Evolutionary conservation across 164 flowering plant genomes (phyloP).

Genomic region (Sextonia rubra): DNA sequence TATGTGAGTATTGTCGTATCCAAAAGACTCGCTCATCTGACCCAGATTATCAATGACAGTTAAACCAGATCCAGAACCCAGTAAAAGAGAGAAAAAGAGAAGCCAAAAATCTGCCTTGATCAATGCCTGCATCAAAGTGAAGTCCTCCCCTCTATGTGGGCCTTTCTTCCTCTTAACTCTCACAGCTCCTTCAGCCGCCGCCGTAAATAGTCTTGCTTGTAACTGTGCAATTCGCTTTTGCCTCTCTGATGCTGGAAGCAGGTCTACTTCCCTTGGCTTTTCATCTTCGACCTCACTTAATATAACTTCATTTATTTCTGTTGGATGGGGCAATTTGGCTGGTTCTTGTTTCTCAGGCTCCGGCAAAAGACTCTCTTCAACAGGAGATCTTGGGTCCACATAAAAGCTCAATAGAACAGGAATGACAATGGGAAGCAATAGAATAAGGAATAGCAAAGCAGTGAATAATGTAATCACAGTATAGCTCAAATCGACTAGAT

Average conservation of each 20-base stretch:
- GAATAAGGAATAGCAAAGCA: constrained; percentile 49
- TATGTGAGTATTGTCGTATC: constrained; percentile 78
- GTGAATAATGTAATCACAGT: constrained; percentile 53
- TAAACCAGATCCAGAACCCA: constrained; percentile 97
- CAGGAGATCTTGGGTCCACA: constrained; percentile 30
- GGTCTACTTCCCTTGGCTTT: constrained; percentile 71
- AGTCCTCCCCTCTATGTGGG: constrained; percentile 95
- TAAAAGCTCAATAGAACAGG: constrained; percentile 48
- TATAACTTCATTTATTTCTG: constrained; percentile 50
- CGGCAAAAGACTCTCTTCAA: constrained; percentile 57
- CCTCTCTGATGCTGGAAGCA: constrained; percentile 83
- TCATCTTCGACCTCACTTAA: constrained; percentile 97
- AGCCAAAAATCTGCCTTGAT: constrained; percentile 99
- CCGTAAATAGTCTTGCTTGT: constrained; percentile 75
- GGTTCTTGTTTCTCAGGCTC: constrained; percentile 40
- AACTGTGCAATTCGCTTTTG: constrained; percentile 75
- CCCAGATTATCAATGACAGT: constrained; percentile 98
- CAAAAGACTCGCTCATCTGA: constrained; percentile 91
- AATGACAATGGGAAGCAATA: constrained; percentile 62
- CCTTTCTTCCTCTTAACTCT: constrained; percentile 84
- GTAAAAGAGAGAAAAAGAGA: constrained; percentile 64
- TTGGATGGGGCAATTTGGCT: constrained; percentile 21
- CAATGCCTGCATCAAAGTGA: constrained; percentile 81
- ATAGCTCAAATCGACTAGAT: constrained; percentile 58
- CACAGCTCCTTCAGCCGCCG: constrained; percentile 99